Base-by-base conservation (phyloP, 2,329 filamentous ascomycete species). In the Epichloe sylvatica region DNA sequence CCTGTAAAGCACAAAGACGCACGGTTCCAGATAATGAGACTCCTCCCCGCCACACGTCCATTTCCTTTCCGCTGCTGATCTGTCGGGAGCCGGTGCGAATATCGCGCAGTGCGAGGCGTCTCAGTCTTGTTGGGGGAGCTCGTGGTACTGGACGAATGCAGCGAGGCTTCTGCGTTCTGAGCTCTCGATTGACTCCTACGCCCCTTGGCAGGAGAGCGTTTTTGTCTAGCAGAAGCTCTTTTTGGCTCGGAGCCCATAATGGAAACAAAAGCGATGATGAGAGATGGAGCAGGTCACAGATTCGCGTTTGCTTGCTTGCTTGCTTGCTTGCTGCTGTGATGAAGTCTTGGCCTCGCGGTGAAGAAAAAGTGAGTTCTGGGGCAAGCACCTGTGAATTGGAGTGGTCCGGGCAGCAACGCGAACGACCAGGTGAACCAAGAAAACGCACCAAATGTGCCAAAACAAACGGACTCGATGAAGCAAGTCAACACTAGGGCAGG, bases 11-110 rank as follows among this genome's bases (percentile, higher is more conserved):
- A 11, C 30, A 37, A 44, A 15, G 8, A 45, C 70, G 64, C 61
- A 72, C 70, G 64, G n/a, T 59, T 61, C 70, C 70, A 73, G 25
- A 62, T 57, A 25, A 73, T 67, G 2, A 73, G 56, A 30, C 61
- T 64, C 6, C 70, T 65, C 8, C 68, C 69, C 5, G 49, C 30
- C 5, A 57, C 53, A 15, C 63, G 60, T 9, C 63, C 63, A 52
- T 64, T 65, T 9, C 47, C 51, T 13, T 54, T 54, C 7, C 54
- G 53, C 47, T 64, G 55, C 35, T 60, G 47, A 2, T 55, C 48
- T 1, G 59, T 63, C 0, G 60, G 62, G 3, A 59, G 54, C 0
- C 42, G 45, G n/a, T 60, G 59, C 1, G 60, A 57, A 35, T 55
- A 63, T 4, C 47, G 49, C 7, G 56, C 50, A 15, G 53, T 54